phyloP scores from a whole-genome alignment of 192 early-diverging fungal species.

The Glomus cerebriforme region DNA sequence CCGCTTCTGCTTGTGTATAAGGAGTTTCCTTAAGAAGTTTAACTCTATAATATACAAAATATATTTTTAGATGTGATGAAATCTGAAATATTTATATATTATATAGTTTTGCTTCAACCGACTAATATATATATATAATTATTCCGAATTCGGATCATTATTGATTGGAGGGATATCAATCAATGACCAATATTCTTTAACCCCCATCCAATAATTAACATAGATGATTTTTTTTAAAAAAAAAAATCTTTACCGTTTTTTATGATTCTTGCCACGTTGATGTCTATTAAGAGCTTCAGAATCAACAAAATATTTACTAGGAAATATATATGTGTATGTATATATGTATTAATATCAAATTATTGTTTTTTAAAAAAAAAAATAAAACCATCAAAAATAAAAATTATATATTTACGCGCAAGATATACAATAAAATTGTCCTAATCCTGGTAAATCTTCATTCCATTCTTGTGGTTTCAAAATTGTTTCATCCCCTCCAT shows the following conservation, averaged over 20 bases:
- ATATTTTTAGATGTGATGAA: background rate
- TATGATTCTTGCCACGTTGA: constrained; percentile 80
- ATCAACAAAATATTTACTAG: constrained; percentile 73
- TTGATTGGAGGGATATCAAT: too few relatives aligned
- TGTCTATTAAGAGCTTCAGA: constrained; percentile 65
- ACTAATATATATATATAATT: too few relatives aligned
- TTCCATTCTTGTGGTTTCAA: constrained; percentile 48
- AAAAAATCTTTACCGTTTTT: constrained; percentile 58
- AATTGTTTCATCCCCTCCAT: constrained; percentile 6
- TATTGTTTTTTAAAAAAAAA: too few relatives aligned
- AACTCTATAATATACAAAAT: constrained; percentile 43
- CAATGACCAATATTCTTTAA: too few relatives aligned
- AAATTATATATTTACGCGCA: constrained; percentile 57
- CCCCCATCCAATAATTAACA: background rate
- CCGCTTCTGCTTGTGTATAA: constrained; percentile 91
- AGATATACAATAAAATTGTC: constrained; percentile 89
- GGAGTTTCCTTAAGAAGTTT: constrained; percentile 82
- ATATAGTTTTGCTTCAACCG: too few relatives aligned
- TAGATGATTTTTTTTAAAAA: constrained; percentile 8
- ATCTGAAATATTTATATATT: too few relatives aligned
- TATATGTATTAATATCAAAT: too few relatives aligned
- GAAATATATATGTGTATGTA: too few relatives aligned
- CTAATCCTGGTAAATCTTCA: constrained; percentile 87
- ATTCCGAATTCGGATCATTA: background rate
- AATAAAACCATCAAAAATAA: too few relatives aligned